phyloP scores from a whole-genome alignment of 2,329 filamentous ascomycete species.

The Zymoseptoria ardabiliae region DNA sequence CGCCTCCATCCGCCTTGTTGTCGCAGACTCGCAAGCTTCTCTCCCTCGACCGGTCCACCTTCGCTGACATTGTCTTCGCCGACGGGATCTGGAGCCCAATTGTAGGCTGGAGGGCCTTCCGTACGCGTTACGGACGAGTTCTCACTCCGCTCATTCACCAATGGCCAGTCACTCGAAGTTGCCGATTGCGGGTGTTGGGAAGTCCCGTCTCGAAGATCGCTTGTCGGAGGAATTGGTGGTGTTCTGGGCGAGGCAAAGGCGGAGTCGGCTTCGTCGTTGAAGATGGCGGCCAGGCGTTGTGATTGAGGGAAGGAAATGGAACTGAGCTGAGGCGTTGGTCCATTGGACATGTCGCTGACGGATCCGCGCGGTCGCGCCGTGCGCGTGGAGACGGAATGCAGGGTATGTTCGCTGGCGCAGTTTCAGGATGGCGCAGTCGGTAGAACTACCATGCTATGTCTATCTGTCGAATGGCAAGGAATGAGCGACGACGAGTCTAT shows the following conservation, averaged over 20 bases:
- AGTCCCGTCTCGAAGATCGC: conserved; percentile 10
- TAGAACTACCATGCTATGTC: too few relatives aligned
- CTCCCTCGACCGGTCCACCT: conserved; percentile 20
- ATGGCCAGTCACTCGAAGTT: neutral
- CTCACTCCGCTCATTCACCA: conserved; percentile 5
- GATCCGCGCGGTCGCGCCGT: too few relatives aligned
- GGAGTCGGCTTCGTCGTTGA: conserved; percentile 2
- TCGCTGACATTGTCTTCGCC: conserved; percentile 2
- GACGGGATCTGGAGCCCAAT: conserved; percentile 16
- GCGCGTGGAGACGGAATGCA: neutral
- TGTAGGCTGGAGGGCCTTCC: conserved; percentile 21
- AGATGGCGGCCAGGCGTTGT: conserved; percentile 8
- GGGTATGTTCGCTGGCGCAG: neutral
- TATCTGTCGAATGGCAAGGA: neutral
- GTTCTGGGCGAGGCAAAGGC: neutral
- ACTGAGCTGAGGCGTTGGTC: neutral
- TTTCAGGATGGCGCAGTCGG: neutral
- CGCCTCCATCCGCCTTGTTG: conserved; percentile 10
- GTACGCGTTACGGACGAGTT: conserved; percentile 8
- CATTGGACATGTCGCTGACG: neutral
- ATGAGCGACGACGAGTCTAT: neutral
- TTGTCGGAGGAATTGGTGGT: conserved; percentile 19
- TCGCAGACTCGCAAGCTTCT: conserved; percentile 24
- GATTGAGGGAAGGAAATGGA: conserved; percentile 6
- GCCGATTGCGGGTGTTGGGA: conserved; percentile 1